Evolutionary conservation across 495 filamentous ascomycete species (phyloP), one percentile per base, ranked within the genome.

Genomic region (Symbiotaphrina buchneri): DNA sequence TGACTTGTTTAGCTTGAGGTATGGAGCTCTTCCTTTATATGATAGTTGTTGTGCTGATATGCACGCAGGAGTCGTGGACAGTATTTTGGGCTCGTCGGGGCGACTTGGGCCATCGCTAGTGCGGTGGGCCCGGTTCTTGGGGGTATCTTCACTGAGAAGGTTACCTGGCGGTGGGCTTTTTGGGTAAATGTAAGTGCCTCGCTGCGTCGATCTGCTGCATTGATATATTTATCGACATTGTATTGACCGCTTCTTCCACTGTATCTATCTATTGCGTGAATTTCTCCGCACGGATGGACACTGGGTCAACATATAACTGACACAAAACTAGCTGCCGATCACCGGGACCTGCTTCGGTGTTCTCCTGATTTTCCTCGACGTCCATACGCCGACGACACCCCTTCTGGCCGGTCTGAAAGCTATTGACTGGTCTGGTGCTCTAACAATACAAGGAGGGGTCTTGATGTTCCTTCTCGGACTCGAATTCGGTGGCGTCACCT

Each of bases 401-500:
- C 51, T 92, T 20, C 31, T 55, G 2, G 61, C 70, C 20, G 83
- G 83, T 2, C 47, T 91, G 5, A 68, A 64, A 31, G 68, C 69
- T 5, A 72, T 85, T 20, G 79, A 90, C 49, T 83, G 76, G 76
- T 38, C 63, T 5, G 79, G 83, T 74, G 75, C 39, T 43, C 37
- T 25, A 2, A 17, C 17, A 14, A 11, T 15, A 31, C 6, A 7
- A 11, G n/a, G 4, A n/a, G n/a, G n/a, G n/a, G n/a, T n/a, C n/a
- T n/a, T n/a, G n/a, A 83, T 87, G 68, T 60, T 91, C 41, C 59
- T 90, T 10, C 66, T 87, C 21, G 80, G 74, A 6, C 59, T 90
- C 8, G 71, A 81, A 41, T 73, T 73, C 34, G 80, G 80, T 28
- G 82, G 82, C 13, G 58, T 75, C 21, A 58, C 56, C 11, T 62